Percentiles rank a stretch among this genome's conserved stretches.
phyloP scores from a whole-genome alignment of 345 rosid genomes.

The Euphorbia pulcherrima region DNA sequence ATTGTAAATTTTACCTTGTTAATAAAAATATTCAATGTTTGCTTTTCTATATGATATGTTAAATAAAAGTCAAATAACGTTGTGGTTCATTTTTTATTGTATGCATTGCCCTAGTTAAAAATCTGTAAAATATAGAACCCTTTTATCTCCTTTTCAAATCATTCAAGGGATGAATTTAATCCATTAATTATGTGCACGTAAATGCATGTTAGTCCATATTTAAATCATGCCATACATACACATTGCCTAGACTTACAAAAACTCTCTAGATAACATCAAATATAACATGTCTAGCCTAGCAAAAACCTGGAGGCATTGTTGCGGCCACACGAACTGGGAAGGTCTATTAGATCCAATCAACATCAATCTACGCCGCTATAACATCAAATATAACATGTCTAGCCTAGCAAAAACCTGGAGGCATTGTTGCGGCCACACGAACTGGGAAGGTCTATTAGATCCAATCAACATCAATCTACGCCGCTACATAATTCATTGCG shows the following conservation, averaged over 20 bases:
- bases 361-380: neutral
- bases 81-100: no score
- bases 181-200: no score
- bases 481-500: neutral
- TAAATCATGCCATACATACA: neutral
- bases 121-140: no score
- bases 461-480: neutral
- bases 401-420: constrained; percentile 4
- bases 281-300: neutral
- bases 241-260: no score
- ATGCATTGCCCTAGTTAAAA: no score
- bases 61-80: no score
- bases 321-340: neutral
- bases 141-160: no score
- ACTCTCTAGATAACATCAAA: no score
- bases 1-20: no score
- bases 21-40: no score
- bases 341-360: neutral
- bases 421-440: neutral
- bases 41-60: no score
- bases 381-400: neutral
- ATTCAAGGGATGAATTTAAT: no score
- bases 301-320: neutral
- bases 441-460: constrained; percentile 2
- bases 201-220: neutral